Base-by-base conservation (phyloP, 345 rosid genomes). In the Hibiscus tridactylites region DNA sequence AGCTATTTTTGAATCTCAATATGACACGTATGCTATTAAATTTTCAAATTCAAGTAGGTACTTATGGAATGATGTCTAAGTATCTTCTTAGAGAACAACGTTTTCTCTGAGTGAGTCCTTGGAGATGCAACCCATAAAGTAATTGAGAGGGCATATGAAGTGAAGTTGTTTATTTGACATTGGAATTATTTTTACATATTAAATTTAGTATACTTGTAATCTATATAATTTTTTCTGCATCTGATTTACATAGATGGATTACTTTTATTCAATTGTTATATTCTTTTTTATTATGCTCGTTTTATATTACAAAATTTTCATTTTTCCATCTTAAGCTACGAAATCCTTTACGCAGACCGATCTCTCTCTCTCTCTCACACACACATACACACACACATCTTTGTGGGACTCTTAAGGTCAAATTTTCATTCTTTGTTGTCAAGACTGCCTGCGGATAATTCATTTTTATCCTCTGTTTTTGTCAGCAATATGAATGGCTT, bases 401-500 rank as follows among this genome's bases (percentile, higher is more conserved):
- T 62, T 19, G 8, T 24, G 13, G 50, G 57, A 28, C 12, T 26
- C 12, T 47, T 24, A 8, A 47, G 42, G 21, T 66, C 24, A 47
- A 47, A 9, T 46, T 28, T 60, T 60, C 21, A 3, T 19, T 19
- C 10, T 58, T 46, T 29, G 35, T 24, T 3, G 44, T 19, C 50
- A 4, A 19, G 44, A 50, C 19, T 71, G n/a, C 50, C 64, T 37
- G 10, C 13, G 65, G 28, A 58, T 59, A 6, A 1, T 24, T 60
- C 50, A 24, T 24, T 58, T 39, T 42, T 53, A n/a, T 19, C n/a
- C 15, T 35, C 5, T 33, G 68, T 54, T 33, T 65, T 69, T 61
- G 21, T 73, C 88, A 95, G 98, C 99, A 90, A 87, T 92, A 84
- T 79, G 97, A 90, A 73, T 92, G 99, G 99, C 86, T 92, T 31